Evolutionary conservation across 1,139 yeast genomes (phyloP).

Genomic region (Diutina neorugosa): DNA sequence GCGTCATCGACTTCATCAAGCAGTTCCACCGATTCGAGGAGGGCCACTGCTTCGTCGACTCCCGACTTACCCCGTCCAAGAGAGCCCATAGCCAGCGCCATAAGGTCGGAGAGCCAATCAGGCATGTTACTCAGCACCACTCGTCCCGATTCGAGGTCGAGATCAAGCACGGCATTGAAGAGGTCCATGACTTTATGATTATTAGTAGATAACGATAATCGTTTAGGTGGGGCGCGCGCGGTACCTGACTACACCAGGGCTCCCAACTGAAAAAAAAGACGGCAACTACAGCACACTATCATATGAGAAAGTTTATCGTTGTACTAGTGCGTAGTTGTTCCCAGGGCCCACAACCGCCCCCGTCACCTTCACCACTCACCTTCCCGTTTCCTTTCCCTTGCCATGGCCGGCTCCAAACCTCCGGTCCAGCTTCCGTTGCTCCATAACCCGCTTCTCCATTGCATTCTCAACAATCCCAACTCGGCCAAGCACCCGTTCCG

Average conservation of each 20-base stretch:
- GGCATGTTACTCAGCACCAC: constrained; percentile 16
- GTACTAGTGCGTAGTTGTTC: not conserved
- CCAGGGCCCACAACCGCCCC: not conserved
- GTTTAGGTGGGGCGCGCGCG: too few relatives aligned
- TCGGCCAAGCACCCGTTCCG: constrained; percentile 40
- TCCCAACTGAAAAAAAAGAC: too few relatives aligned
- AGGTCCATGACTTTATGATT: constrained; percentile 4
- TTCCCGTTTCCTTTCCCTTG: too few relatives aligned
- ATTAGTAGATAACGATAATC: too few relatives aligned
- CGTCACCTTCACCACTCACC: not conserved
- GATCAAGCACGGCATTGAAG: constrained; percentile 15
- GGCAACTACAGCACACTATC: too few relatives aligned
- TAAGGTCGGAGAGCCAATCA: constrained; percentile 26
- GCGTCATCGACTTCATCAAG: constrained; percentile 11
- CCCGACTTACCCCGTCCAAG: constrained; percentile 23
- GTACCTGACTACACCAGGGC: too few relatives aligned
- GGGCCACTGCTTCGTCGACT: constrained; percentile 29
- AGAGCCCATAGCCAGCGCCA: constrained; percentile 23
- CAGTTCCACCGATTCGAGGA: constrained; percentile 18
- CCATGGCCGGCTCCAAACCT: not conserved
- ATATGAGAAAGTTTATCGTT: too few relatives aligned
- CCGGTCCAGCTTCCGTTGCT: constrained; percentile 19
- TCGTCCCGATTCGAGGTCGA: constrained; percentile 17
- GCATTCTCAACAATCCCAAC: constrained; percentile 55
- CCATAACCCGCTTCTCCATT: constrained; percentile 55